A percentile compares a stretch with the other conserved stretches of the same genome.
These are phyloP conservation scores for Aspergillus pseudonomiae DNA, from an alignment of 2,329 filamentous ascomycete genomes.

Conservation along the genomic window DNA sequence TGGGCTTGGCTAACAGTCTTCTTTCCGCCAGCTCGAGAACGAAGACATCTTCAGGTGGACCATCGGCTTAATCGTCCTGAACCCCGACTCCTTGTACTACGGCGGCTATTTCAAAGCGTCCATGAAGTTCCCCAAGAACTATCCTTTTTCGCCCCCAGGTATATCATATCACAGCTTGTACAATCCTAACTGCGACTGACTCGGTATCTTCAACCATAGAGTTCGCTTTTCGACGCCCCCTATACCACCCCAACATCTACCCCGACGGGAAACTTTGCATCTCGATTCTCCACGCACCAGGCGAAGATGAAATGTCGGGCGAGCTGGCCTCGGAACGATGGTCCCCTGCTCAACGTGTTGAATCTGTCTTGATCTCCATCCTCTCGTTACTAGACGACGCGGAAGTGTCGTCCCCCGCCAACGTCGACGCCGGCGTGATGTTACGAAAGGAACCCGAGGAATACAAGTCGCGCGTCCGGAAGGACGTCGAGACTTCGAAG, in stretches of 20 bases:
- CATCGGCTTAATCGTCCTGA: constrained; percentile 87
- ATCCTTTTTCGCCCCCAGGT: constrained; percentile 82
- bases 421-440: constrained; percentile 88
- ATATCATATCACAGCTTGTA: constrained; percentile 7
- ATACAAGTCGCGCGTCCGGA: constrained; percentile 71
- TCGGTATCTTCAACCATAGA: constrained; percentile 44
- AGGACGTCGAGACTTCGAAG: constrained; percentile 73
- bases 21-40: constrained; percentile 65
- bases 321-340: constrained; percentile 89
- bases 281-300: constrained; percentile 90
- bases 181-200: not conserved
- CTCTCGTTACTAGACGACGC: constrained; percentile 90
- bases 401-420: constrained; percentile 90
- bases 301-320: constrained; percentile 90
- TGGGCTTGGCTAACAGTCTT: not conserved
- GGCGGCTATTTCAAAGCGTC: constrained; percentile 90
- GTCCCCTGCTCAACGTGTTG: constrained; percentile 90
- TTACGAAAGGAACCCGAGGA: constrained; percentile 71
- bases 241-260: constrained; percentile 95
- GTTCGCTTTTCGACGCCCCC: constrained; percentile 79
- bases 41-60: constrained; percentile 87
- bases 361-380: constrained; percentile 91
- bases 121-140: constrained; percentile 85
- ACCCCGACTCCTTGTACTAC: constrained; percentile 87
- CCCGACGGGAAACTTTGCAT: constrained; percentile 89